Evolutionary conservation across 2,329 filamentous ascomycete species (phyloP).

Genomic region (Penicillium sp.): DNA sequence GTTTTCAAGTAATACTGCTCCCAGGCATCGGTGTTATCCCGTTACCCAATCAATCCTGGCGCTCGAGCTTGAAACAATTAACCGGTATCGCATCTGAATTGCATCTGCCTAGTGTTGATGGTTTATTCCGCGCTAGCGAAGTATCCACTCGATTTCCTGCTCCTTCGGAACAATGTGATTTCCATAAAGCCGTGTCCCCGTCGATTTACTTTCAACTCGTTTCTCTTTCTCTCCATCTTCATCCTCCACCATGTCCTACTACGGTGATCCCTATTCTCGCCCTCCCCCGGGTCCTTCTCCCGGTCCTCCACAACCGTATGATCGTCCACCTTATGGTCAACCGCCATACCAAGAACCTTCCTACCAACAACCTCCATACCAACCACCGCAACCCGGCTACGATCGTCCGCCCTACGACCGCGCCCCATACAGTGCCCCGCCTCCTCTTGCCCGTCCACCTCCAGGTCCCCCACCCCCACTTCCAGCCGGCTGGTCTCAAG

Average conservation of each 20-base stretch:
- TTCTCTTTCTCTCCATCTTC: not conserved
- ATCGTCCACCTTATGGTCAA: not conserved
- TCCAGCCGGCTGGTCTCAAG: constrained; percentile 56
- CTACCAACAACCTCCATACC: constrained; percentile 16
- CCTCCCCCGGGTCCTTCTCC: constrained; percentile 13
- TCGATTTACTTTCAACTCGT: not conserved
- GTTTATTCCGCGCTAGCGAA: constrained; percentile 1
- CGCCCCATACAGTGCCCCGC: constrained; percentile 23
- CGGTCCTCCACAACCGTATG: not conserved
- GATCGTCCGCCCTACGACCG: constrained; percentile 32
- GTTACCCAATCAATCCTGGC: too few relatives aligned
- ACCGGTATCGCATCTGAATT: too few relatives aligned
- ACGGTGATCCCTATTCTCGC: constrained; percentile 19
- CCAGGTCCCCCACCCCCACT: constrained; percentile 46
- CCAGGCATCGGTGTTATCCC: too few relatives aligned
- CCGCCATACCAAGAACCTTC: too few relatives aligned
- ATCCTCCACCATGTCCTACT: constrained; percentile 21
- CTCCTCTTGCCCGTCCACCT: constrained; percentile 28
- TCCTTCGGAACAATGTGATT: not conserved
- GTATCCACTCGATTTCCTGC: constrained; percentile 2
- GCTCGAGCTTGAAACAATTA: too few relatives aligned
- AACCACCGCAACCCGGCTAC: constrained; percentile 2
- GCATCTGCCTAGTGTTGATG: constrained; percentile 16
- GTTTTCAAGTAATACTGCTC: too few relatives aligned
- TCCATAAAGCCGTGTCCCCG: constrained; percentile 7